Conservation (phyloP, 2,329 filamentous ascomycete genomes). For the Epichloe coenophiala region DNA sequence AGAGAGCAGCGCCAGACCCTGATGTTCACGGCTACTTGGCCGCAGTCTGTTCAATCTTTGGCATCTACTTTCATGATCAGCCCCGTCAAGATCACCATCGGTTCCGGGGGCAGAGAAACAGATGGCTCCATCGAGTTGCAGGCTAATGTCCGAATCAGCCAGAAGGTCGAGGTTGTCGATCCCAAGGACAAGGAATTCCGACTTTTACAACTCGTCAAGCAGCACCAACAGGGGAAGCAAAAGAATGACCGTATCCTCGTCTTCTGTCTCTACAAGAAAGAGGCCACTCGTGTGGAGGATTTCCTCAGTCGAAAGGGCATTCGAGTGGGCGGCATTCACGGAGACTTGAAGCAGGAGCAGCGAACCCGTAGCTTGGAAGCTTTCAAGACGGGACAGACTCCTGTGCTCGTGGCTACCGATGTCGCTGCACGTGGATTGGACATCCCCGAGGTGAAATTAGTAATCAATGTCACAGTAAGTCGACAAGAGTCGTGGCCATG, state of each 20-base stretch:
- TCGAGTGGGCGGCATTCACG: constrained; percentile 82
- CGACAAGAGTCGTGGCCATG: not conserved
- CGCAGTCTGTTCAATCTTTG: constrained; percentile 69
- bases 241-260: constrained; percentile 77
- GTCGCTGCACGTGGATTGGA: constrained; percentile 89
- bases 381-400: constrained; percentile 76
- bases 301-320: constrained; percentile 70
- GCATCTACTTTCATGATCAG: constrained; percentile 81
- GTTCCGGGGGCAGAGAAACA: constrained; percentile 39
- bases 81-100: constrained; percentile 80
- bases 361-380: constrained; percentile 75
- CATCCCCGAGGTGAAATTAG: constrained; percentile 88
- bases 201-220: constrained; percentile 66
- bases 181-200: constrained; percentile 67
- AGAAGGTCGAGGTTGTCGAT: constrained; percentile 81
- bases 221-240: constrained; percentile 59
- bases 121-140: constrained; percentile 67
- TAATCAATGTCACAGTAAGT: constrained; percentile 74
- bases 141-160: constrained; percentile 77
- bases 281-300: constrained; percentile 76
- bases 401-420: constrained; percentile 85
- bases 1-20: constrained; percentile 72
- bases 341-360: constrained; percentile 80
- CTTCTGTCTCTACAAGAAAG: constrained; percentile 98
- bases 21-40: constrained; percentile 99